Evolutionary conservation across 495 filamentous ascomycete genomes (phyloP).

Genomic region (Aspergillus cristatus): DNA sequence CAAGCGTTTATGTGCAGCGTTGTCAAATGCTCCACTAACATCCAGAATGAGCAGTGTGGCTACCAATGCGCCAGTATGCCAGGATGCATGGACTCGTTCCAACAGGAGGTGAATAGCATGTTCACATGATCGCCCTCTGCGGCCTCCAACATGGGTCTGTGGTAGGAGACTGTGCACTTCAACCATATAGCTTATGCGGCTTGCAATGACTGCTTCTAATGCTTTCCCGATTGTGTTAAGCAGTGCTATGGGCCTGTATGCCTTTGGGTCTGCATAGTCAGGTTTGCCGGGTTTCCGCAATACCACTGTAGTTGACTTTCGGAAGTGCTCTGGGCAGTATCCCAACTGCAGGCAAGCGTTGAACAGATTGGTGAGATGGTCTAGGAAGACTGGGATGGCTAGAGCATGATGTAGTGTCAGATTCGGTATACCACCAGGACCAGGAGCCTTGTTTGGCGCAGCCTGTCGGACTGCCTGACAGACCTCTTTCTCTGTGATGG

Average conservation of each 20-base stretch:
- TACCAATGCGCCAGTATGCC: constrained; percentile 8
- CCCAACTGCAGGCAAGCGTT: constrained; percentile 9
- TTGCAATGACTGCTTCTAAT: constrained; percentile 17
- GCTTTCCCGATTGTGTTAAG: constrained; percentile 20
- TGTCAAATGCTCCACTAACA: constrained; percentile 22
- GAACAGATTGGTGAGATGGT: constrained; percentile 11
- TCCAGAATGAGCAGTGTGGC: constrained; percentile 16
- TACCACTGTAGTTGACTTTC: constrained; percentile 4
- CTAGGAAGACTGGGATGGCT: constrained; percentile 7
- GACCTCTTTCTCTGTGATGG: too few relatives aligned
- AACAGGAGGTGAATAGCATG: constrained; percentile 14
- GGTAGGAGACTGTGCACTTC: constrained; percentile 16
- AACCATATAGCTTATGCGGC: too few relatives aligned
- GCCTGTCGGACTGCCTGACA: too few relatives aligned
- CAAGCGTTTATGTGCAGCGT: constrained; percentile 12
- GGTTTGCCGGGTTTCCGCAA: constrained; percentile 18
- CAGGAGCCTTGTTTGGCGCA: too few relatives aligned
- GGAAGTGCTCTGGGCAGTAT: constrained; percentile 12
- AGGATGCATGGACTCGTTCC: constrained; percentile 17
- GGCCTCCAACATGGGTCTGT: too few relatives aligned
- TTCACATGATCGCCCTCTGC: too few relatives aligned
- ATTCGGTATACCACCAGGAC: too few relatives aligned
- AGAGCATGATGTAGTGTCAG: too few relatives aligned
- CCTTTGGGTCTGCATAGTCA: constrained; percentile 12
- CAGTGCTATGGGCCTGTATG: constrained; percentile 18